Percentiles rank a stretch among this genome's conserved stretches.
Evolutionary conservation across 2,329 filamentous ascomycete species (phyloP).

Genomic region (Fusarium poae): DNA sequence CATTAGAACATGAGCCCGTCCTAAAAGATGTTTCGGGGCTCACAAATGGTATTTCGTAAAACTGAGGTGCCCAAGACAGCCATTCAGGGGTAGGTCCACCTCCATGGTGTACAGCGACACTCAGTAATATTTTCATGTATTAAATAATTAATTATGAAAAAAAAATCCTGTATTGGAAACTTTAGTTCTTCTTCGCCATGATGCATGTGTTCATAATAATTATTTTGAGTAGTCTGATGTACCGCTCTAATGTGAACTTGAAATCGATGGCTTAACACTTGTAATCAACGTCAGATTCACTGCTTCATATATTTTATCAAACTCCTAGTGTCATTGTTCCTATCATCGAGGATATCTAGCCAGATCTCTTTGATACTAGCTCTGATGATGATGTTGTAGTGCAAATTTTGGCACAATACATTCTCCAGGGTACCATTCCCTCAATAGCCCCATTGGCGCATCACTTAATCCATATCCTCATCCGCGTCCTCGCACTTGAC

Average conservation of each 20-base stretch:
- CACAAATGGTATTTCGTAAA: neutral
- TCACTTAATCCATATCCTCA: conserved; percentile 11
- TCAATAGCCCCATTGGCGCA: neutral
- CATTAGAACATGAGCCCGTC: neutral
- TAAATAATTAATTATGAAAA: neutral
- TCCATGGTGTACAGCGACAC: neutral
- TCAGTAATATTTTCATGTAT: neutral
- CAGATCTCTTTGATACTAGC: conserved; percentile 13
- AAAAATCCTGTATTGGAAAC: neutral
- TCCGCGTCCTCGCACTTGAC: conserved; percentile 19
- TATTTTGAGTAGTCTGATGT: neutral
- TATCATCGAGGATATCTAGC: neutral
- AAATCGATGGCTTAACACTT: neutral
- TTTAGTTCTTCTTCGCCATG: accelerated
- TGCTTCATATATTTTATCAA: neutral
- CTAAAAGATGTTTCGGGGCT: neutral
- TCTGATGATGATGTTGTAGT: neutral
- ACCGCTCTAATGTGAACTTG: neutral
- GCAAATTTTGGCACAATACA: conserved; percentile 6
- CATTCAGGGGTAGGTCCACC: neutral
- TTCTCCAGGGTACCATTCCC: neutral
- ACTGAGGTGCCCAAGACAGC: neutral
- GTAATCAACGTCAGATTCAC: neutral
- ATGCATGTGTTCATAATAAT: neutral
- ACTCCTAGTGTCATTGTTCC: neutral